Base-by-base conservation (phyloP, 2,329 filamentous ascomycete genomes). In the Fusarium devonianum region DNA sequence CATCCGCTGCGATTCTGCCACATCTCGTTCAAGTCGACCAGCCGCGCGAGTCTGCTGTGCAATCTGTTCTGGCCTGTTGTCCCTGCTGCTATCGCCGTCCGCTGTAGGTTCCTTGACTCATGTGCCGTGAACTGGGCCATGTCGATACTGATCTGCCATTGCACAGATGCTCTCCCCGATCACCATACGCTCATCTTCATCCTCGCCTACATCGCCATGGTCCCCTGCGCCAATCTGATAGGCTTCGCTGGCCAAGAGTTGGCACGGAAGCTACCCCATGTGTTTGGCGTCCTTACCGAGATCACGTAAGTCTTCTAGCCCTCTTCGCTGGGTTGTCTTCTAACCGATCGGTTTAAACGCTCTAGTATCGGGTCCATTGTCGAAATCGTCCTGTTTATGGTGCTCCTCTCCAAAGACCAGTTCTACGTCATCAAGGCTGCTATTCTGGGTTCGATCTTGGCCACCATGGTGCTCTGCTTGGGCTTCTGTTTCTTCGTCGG, bases 321-420 rank as follows among this genome's bases (percentile, higher is more conserved):
- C 19, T 7, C 12, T 5, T 7, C 9, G 16, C 9, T 14, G 16
- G 9, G n/a, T 12, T 7, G 11, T 1, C 13, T 14, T 26, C 56
- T 63, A 17, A 66, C 37, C 28, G 3, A n/a, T n/a, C n/a, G n/a
- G 11, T n/a, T n/a, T 26, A 5, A 10, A 10, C 17, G 22, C 11
- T 28, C 12, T 21, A 78, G 76, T 0, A 69, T 92, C 40, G 89
- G 88, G 3, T 89, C 88, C 1, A 73, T 92, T 8, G 89, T 94
- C 41, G 90, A 96, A 67, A 87, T 95, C 47, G 82, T 95, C 35
- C 75, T 95, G 21, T 94, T 95, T 72, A 87, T 93, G 76, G 82
- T 92, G 3, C 74, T 95, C 33, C 78, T 94, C 4, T 69, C 69
- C 9, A 70, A 75, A 2, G 59, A 76, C 40, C 71, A 76, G 69